Evolutionary conservation across 1,284 basidiomycete genomes (phyloP), one percentile per base, ranked within the genome.

Genomic region (Coniferiporia weirii): DNA sequence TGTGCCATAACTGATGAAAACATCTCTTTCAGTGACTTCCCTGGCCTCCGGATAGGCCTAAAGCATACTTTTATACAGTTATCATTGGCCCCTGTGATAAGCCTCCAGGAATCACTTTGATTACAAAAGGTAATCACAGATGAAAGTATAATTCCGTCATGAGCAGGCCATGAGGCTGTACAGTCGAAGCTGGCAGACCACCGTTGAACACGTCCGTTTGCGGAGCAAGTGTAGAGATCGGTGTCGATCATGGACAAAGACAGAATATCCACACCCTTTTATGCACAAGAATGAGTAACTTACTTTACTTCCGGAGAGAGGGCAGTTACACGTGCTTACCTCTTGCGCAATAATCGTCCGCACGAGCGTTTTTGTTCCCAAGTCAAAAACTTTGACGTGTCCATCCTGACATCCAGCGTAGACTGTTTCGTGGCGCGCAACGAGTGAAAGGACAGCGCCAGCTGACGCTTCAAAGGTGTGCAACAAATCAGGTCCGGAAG

Each of bases 381-480:
- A 75, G 70, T 98, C 95, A 76, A 93, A 87, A 5, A 98, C 88
- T 64, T 90, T 90, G 65, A 98, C 91, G 64, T 90, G 87, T 1
- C 96, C 96, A 64, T 93, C 93, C 72, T 99, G 96, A 65, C 94
- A 89, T 0, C 94, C 96, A 0, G 93, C 95, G 66, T 90, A 97
- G 15, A 98, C 79, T 0, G 93, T 92, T 40, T 89, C 90, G 38
- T 88, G 85, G 46, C 82, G 79, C 0, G 83, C 83, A 0, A 84
- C 84, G 15, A 98, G 78, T 0, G 93, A 84, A n/a, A 96, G 78
- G 1, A 97, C 86, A 0, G 85, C 89, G 12, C 84, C 89, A 64
- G 81, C 81, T 58, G 72, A 75, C 67, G 81, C 87, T 32, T 82
- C 76, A 64, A 89, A 89, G 4, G 84, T 82, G 64, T 88, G 81